A percentile compares a stretch with the other conserved stretches of the same genome.
phyloP scores from a whole-genome alignment of 345 rosid species.

The Aethionema arabicum region DNA sequence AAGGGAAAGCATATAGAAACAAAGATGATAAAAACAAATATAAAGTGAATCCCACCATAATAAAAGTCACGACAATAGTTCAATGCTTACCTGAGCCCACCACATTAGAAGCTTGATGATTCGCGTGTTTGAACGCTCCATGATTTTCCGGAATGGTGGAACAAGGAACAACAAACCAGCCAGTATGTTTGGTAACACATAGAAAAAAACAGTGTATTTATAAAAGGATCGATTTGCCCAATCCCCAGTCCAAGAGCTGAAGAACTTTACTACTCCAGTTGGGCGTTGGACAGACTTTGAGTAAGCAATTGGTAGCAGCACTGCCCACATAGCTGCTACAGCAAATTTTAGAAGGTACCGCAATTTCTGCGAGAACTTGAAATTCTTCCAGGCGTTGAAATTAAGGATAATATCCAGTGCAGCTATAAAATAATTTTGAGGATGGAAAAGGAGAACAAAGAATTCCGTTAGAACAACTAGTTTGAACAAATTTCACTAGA shows the following conservation, averaged over 20 bases:
- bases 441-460: slow-evolving; percentile 5
- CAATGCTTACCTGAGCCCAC: slow-evolving; percentile 93
- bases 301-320: slow-evolving; percentile 79
- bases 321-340: slow-evolving; percentile 82
- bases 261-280: slow-evolving; percentile 62
- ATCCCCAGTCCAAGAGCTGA: slow-evolving; percentile 61
- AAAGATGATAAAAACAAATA: slow-evolving; percentile 7
- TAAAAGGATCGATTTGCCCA: slow-evolving; percentile 72
- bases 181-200: slow-evolving; percentile 66
- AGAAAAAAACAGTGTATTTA: slow-evolving; percentile 65
- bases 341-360: slow-evolving; percentile 77
- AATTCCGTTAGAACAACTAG: slow-evolving; percentile 25
- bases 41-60: not conserved
- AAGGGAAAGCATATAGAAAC: slow-evolving; percentile 20
- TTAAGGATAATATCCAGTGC: slow-evolving; percentile 79
- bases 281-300: slow-evolving; percentile 73
- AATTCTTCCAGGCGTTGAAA: slow-evolving; percentile 77
- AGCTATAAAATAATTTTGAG: slow-evolving; percentile 47
- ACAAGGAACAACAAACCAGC: slow-evolving; percentile 72
- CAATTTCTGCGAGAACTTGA: slow-evolving; percentile 69
- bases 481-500: not conserved
- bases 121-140: slow-evolving; percentile 79
- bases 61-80: slow-evolving; percentile 10
- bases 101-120: slow-evolving; percentile 78
- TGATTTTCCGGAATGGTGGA: slow-evolving; percentile 66